Evolutionary conservation across 164 flowering plant species (phyloP).

Genomic region (Cinnamomum micranthum): DNA sequence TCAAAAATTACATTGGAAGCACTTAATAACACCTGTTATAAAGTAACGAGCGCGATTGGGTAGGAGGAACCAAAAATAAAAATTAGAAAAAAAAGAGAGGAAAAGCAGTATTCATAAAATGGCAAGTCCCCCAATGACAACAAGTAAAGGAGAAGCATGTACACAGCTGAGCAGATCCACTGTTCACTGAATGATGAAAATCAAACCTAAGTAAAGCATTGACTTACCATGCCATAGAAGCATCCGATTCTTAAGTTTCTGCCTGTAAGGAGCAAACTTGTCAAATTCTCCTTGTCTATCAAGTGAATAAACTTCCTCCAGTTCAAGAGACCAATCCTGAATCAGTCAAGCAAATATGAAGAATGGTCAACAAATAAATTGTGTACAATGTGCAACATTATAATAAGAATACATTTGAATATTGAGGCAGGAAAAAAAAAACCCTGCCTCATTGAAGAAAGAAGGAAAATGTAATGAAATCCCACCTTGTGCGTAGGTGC

Average conservation of each 20-base stretch:
- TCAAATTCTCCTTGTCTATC: conserved; percentile 88
- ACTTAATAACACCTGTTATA: too few relatives aligned
- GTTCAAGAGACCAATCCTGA: conserved; percentile 90
- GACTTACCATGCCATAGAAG: conserved; percentile 94
- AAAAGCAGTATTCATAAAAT: too few relatives aligned
- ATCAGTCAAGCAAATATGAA: neutral
- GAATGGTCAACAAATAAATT: conserved; percentile 4
- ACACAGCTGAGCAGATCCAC: too few relatives aligned
- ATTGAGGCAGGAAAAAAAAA: neutral
- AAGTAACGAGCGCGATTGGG: too few relatives aligned
- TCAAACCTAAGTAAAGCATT: neutral
- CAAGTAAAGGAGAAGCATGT: too few relatives aligned
- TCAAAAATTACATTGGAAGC: too few relatives aligned
- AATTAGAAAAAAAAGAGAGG: too few relatives aligned
- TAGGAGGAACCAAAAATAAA: too few relatives aligned
- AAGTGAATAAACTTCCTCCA: conserved; percentile 91
- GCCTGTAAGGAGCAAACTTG: conserved; percentile 58
- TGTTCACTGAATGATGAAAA: neutral
- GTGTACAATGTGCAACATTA: neutral
- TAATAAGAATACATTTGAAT: too few relatives aligned
- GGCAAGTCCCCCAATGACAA: too few relatives aligned
- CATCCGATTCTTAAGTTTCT: conserved; percentile 83
- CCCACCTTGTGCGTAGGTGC: conserved; percentile 92
- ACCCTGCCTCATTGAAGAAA: too few relatives aligned
- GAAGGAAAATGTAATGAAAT: neutral